A percentile compares a stretch with the other conserved stretches of the same genome.
These are phyloP conservation scores for Clavariopsis aquatica DNA, from an alignment of 495 filamentous ascomycete species.

Conservation along the genomic window DNA sequence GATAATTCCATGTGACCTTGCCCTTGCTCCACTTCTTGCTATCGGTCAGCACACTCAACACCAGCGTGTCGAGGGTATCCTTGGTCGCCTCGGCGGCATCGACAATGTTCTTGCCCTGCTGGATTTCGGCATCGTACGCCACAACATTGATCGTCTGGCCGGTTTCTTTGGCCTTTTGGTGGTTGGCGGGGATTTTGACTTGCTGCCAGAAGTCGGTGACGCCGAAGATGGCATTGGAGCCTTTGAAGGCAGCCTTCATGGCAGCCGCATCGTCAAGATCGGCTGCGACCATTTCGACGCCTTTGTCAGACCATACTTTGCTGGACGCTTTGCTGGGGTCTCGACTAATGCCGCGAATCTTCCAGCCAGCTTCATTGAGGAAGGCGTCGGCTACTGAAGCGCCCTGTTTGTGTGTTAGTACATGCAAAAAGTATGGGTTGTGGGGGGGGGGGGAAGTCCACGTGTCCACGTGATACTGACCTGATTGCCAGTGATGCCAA, in stretches of 20 bases:
- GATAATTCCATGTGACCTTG: constrained; percentile 39
- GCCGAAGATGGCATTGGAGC: constrained; percentile 54
- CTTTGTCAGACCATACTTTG: constrained; percentile 45
- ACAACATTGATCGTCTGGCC: constrained; percentile 47
- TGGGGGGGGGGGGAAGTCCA: not conserved
- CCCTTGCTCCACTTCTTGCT: constrained; percentile 38
- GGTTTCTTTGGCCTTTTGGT: constrained; percentile 25
- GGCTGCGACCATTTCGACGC: constrained; percentile 53
- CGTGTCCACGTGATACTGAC: constrained; percentile 13
- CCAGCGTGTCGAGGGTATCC: constrained; percentile 31
- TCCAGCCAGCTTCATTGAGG: constrained; percentile 35
- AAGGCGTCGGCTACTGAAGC: constrained; percentile 39
- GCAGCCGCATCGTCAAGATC: constrained; percentile 50
- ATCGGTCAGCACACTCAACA: constrained; percentile 33
- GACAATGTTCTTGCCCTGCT: constrained; percentile 54
- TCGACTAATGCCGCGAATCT: constrained; percentile 43
- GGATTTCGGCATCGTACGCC: constrained; percentile 53
- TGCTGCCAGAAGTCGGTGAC: constrained; percentile 56
- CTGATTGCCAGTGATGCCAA: constrained; percentile 55
- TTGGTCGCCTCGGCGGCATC: constrained; percentile 50
- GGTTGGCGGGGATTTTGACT: constrained; percentile 40
- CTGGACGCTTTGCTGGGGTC: constrained; percentile 43
- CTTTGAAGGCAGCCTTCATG: constrained; percentile 51
- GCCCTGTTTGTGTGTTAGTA: constrained; percentile 20
- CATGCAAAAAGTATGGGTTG: not conserved